Conservation (phyloP, 2,329 filamentous ascomycete genomes). For the Fusarium coicis region DNA sequence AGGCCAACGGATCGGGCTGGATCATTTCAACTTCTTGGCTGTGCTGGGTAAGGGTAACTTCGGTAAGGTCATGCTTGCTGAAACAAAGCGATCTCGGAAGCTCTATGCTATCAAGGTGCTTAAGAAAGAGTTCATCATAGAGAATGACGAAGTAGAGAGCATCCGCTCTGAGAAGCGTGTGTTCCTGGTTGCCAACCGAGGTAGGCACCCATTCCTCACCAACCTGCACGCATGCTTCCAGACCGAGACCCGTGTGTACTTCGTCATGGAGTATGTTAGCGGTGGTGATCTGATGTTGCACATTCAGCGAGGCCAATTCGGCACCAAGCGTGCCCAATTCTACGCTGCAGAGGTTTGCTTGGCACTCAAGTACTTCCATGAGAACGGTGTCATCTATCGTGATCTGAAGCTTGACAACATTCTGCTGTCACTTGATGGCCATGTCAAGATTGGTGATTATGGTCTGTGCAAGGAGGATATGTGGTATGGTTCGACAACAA, state of each 20-base stretch:
- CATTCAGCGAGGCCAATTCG: slow-evolving; percentile 96
- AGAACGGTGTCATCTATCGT: slow-evolving; percentile 98
- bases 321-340: slow-evolving; percentile 96
- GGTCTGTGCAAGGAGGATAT: slow-evolving; percentile 99
- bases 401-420: slow-evolving; percentile 96
- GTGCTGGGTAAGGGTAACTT: slow-evolving; percentile 99
- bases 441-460: slow-evolving; percentile 99
- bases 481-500: slow-evolving; percentile 98
- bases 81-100: slow-evolving; percentile 91
- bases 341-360: slow-evolving; percentile 98
- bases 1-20: slow-evolving; percentile 87
- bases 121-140: slow-evolving; percentile 99
- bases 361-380: slow-evolving; percentile 98
- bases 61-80: slow-evolving; percentile 98
- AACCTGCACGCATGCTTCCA: slow-evolving; percentile 98
- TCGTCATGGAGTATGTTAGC: slow-evolving; percentile 99
- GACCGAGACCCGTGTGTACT: slow-evolving; percentile 97
- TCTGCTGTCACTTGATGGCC: slow-evolving; percentile 90
- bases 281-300: slow-evolving; percentile 99
- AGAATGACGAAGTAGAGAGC: slow-evolving; percentile 98
- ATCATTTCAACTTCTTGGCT: slow-evolving; percentile 99
- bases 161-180: slow-evolving; percentile 98
- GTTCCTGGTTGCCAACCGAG: slow-evolving; percentile 96
- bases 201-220: slow-evolving; percentile 93
- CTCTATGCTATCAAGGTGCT: slow-evolving; percentile 98